Evolutionary conservation across 495 filamentous ascomycete genomes (phyloP).

Genomic region (Aspergillus leporis): DNA sequence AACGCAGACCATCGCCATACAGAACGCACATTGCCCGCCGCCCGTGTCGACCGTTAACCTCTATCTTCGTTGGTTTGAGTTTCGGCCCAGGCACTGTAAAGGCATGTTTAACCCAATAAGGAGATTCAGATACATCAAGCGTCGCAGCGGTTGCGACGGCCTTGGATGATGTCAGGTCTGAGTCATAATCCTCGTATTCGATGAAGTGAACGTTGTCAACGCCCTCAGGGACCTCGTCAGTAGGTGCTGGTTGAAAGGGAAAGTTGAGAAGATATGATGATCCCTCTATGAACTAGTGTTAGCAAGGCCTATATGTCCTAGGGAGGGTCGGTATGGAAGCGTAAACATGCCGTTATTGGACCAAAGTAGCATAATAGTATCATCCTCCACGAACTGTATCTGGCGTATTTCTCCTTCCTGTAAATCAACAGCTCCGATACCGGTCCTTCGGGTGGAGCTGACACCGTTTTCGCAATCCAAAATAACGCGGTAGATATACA

Average conservation of each 20-base stretch:
- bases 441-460: constrained; percentile 49
- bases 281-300: constrained; percentile 21
- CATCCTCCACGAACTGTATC: constrained; percentile 57
- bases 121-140: constrained; percentile 26
- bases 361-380: constrained; percentile 53
- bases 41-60: constrained; percentile 55
- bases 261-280: constrained; percentile 41
- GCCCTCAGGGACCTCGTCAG: constrained; percentile 1
- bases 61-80: constrained; percentile 46
- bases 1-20: constrained; percentile 54
- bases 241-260: constrained; percentile 29
- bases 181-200: constrained; percentile 19
- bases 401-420: constrained; percentile 48
- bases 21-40: constrained; percentile 57
- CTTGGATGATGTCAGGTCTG: constrained; percentile 15
- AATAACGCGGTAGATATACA: constrained; percentile 50
- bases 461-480: constrained; percentile 55
- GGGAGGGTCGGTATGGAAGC: constrained; percentile 4
- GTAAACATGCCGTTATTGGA: constrained; percentile 39
- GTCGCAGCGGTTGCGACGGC: constrained; percentile 20
- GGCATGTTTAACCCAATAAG: constrained; percentile 29
- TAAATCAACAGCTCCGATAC: constrained; percentile 43
- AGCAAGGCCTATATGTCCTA: constrained; percentile 17
- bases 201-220: constrained; percentile 10
- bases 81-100: constrained; percentile 39